phyloP scores from a whole-genome alignment of 1,139 yeast genomes.

The Debaryomyces subglobosus region DNA sequence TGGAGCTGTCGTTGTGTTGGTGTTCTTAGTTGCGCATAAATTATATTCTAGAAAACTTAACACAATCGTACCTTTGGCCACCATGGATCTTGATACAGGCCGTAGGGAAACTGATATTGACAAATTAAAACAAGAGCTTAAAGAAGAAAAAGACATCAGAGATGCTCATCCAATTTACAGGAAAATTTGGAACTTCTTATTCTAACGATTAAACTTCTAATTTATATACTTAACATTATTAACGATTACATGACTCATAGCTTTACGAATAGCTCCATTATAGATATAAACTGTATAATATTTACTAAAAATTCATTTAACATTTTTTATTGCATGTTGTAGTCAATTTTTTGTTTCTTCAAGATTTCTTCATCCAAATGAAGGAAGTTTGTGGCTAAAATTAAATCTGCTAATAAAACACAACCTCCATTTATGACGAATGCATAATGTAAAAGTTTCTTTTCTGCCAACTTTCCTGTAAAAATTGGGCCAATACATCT shows the following conservation, averaged over 20 bases:
- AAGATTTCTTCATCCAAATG: constrained; percentile 41
- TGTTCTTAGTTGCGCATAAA: constrained; percentile 37
- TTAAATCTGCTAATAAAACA: constrained; percentile 46
- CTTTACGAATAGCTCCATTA: constrained; percentile 3
- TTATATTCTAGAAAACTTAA: constrained; percentile 33
- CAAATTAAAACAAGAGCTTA: constrained; percentile 38
- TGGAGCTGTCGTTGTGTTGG: constrained; percentile 37
- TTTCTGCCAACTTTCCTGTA: constrained; percentile 72
- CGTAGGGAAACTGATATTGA: constrained; percentile 43
- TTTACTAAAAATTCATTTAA: neutral
- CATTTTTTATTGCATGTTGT: neutral
- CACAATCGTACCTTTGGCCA: constrained; percentile 29
- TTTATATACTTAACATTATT: neutral
- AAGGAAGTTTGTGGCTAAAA: constrained; percentile 45
- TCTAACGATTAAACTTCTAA: constrained; percentile 15
- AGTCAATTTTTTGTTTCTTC: neutral
- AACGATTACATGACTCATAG: constrained; percentile 7
- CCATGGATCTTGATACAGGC: constrained; percentile 44
- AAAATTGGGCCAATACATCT: constrained; percentile 79
- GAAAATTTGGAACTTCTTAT: constrained; percentile 28
- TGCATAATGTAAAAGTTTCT: constrained; percentile 53
- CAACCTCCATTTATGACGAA: constrained; percentile 67
- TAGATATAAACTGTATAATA: neutral
- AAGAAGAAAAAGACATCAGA: constrained; percentile 35
- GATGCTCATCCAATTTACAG: constrained; percentile 27